Conservation (phyloP, 139 green algal genomes). For the Penium margaritaceum region DNA sequence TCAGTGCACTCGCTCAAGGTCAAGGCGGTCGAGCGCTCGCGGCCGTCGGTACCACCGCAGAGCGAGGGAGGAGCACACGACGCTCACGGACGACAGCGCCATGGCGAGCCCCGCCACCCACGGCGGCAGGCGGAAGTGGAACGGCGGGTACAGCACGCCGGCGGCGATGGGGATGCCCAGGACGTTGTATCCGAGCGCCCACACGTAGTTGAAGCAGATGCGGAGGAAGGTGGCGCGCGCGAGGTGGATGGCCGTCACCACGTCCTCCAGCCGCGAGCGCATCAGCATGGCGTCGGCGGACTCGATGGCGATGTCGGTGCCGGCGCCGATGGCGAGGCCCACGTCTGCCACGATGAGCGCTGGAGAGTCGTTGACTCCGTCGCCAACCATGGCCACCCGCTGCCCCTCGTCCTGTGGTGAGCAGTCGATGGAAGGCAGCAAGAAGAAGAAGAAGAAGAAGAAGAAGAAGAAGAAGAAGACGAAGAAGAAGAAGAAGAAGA, state of each 20-base stretch:
- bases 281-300: conserved; percentile 90
- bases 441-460: too few relatives aligned
- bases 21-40: conserved; percentile 23
- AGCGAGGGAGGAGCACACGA: conserved; percentile 74
- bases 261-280: conserved; percentile 73
- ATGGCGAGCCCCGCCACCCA: conserved; percentile 85
- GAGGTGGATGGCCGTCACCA: conserved; percentile 81
- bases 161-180: conserved; percentile 73
- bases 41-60: conserved; percentile 69
- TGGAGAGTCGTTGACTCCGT: conserved; percentile 94
- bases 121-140: conserved; percentile 72
- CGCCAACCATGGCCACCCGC: conserved; percentile 91
- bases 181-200: conserved; percentile 89
- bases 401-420: conserved; percentile 15
- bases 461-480: too few relatives aligned
- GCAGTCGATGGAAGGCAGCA: too few relatives aligned
- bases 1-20: background rate
- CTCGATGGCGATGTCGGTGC: conserved; percentile 68
- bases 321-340: conserved; percentile 82
- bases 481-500: too few relatives aligned
- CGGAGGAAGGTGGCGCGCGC: conserved; percentile 68
- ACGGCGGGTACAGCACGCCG: conserved; percentile 65
- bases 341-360: conserved; percentile 88
- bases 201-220: conserved; percentile 88
- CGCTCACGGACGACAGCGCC: conserved; percentile 76